Percentiles rank a stretch among this genome's conserved stretches.
These are phyloP conservation scores for Thielaviopsis euricoi DNA, from an alignment of 2,329 filamentous ascomycete genomes.

Conservation along the genomic window DNA sequence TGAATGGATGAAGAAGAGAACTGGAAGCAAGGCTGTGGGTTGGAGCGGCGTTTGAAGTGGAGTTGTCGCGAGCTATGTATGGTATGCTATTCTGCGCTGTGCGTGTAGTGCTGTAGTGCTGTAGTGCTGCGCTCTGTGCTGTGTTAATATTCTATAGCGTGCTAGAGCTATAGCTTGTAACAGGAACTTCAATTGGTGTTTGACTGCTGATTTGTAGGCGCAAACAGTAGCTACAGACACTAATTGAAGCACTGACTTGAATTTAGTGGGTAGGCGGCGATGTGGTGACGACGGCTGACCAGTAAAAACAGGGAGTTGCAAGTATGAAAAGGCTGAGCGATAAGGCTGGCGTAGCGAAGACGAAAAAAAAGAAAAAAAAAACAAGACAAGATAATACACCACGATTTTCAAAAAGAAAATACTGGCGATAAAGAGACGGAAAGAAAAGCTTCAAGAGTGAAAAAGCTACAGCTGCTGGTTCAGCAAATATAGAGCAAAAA, in stretches of 20 bases:
- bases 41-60: background rate
- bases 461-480: background rate
- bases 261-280: conserved; percentile 5
- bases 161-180: background rate
- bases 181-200: background rate
- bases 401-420: background rate
- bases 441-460: background rate
- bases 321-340: background rate
- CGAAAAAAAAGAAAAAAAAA: background rate
- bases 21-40: background rate
- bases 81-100: too few species aligned
- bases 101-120: background rate
- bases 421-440: background rate
- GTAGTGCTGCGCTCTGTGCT: background rate
- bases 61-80: background rate
- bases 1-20: background rate
- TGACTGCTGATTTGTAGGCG: background rate
- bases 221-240: background rate
- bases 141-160: background rate
- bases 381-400: background rate
- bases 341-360: background rate
- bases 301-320: background rate
- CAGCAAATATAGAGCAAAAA: too few species aligned
- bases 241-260: background rate
- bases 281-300: conserved; percentile 7